phyloP scores from a whole-genome alignment of 1,284 basidiomycete genomes.

The Rhizoctonia solani region DNA sequence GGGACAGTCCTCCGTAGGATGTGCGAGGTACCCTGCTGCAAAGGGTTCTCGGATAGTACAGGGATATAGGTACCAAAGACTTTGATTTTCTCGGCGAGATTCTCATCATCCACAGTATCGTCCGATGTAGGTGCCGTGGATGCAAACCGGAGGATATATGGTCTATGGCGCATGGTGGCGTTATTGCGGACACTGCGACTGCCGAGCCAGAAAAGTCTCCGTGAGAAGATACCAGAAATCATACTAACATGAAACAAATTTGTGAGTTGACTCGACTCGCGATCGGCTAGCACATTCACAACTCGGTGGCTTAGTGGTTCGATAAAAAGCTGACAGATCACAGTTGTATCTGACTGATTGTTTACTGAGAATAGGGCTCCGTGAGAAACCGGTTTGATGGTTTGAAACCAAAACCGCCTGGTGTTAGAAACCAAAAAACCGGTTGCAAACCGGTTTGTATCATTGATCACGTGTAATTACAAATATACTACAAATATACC shows the following conservation, averaged over 20 bases:
- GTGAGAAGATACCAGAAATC: too few relatives aligned
- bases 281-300: too few relatives aligned
- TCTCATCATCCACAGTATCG: too few relatives aligned
- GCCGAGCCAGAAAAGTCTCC: too few relatives aligned
- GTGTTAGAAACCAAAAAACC: constrained; percentile 14
- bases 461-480: constrained; percentile 7
- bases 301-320: too few relatives aligned
- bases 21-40: constrained; percentile 58
- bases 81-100: background rate
- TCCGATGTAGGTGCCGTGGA: background rate
- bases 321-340: too few relatives aligned
- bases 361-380: constrained; percentile 23
- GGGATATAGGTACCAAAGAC: constrained; percentile 36
- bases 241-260: too few relatives aligned
- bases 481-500: background rate
- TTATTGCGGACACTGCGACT: background rate
- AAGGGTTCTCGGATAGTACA: constrained; percentile 37
- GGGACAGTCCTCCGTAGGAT: constrained; percentile 65
- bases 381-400: constrained; percentile 18
- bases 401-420: constrained; percentile 8
- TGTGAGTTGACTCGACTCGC: background rate
- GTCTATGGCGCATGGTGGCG: background rate
- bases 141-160: background rate
- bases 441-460: constrained; percentile 7
- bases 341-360: too few relatives aligned